Evolutionary conservation across 176 grass and related monocot species (phyloP), one percentile per base, ranked within the genome.

Genomic region (Ananas comosus): DNA sequence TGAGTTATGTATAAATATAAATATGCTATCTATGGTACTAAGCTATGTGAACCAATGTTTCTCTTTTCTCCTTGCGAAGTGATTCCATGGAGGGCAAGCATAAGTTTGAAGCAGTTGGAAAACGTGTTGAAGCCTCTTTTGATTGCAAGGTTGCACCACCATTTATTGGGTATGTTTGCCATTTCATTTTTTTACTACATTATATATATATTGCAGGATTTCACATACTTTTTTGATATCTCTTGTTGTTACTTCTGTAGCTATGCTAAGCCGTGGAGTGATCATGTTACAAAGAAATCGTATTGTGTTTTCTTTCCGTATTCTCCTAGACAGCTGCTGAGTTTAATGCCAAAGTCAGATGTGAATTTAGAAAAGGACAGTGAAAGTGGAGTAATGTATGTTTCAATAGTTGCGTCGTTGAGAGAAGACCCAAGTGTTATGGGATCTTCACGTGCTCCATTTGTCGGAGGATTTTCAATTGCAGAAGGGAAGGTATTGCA

Each of bases 281-380:
- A 91, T 65, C 76, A 74, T 74, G 66, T 65, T 53, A 72, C 82
- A 1, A 80, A 82, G 68, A 85, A 78, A 80, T 87, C 84, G 0
- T 90, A 87, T 66, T 96, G 91, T 49, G 13, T 91, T 33, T 96
- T 96, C 72, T 83, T 88, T 85, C 91, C 91, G 18, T 80, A 91
- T 66, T 74, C 85, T 69, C 91, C 91, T 64, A 67, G 74, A 29
- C 76, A 88, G 64, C 81, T 96, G 68, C 52, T 81, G 67, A 77
- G 72, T 52, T 70, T 79, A 58, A 85, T 76, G 77, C 72, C 76
- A 48, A 80, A 88, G 48, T 72, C 52, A 52, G 85, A 81, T 33
- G 65, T 85, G 63, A 72, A 71, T 66, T 71, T 27, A 50, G 51
- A 73, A 69, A 75, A 48, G 19, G 64, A 10, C 67, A 12, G 23